Evolutionary conservation across 805 yeast species (phyloP).

Genomic region (Pichia thaimueangensis): DNA sequence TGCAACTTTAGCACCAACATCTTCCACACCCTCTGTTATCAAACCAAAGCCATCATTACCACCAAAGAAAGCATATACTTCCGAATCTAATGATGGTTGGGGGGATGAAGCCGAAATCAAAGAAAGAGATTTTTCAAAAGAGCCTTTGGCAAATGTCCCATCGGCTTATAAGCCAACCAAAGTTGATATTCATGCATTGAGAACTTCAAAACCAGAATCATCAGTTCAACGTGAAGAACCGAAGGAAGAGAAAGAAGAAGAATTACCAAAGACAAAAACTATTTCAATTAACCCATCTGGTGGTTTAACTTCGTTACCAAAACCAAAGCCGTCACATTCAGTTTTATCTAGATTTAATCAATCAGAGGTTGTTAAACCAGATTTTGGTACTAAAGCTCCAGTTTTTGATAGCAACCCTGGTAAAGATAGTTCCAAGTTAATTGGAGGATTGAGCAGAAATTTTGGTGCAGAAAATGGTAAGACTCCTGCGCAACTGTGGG

Average conservation of each 20-base stretch:
- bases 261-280: constrained; percentile 34
- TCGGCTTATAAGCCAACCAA: constrained; percentile 63
- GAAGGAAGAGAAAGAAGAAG: no score
- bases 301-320: constrained; percentile 56
- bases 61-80: constrained; percentile 9
- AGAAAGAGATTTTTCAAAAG: constrained; percentile 45
- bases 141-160: constrained; percentile 47
- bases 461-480: constrained; percentile 70
- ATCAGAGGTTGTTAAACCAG: constrained; percentile 27
- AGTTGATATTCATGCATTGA: constrained; percentile 50
- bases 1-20: constrained; percentile 15
- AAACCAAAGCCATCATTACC: constrained; percentile 14
- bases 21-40: constrained; percentile 15
- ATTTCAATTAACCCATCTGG: constrained; percentile 38
- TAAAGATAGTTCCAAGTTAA: constrained; percentile 38
- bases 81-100: constrained; percentile 53
- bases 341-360: constrained; percentile 45
- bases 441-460: constrained; percentile 55
- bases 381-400: constrained; percentile 33
- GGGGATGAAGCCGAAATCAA: constrained; percentile 56
- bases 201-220: constrained; percentile 39
- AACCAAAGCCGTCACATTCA: constrained; percentile 46
- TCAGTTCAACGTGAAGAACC: no score
- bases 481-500: constrained; percentile 95
- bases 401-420: constrained; percentile 25